Evolutionary conservation across 2,329 filamentous ascomycete species (phyloP), one percentile per base, ranked within the genome.

Genomic region (Talaromyces sp.): DNA sequence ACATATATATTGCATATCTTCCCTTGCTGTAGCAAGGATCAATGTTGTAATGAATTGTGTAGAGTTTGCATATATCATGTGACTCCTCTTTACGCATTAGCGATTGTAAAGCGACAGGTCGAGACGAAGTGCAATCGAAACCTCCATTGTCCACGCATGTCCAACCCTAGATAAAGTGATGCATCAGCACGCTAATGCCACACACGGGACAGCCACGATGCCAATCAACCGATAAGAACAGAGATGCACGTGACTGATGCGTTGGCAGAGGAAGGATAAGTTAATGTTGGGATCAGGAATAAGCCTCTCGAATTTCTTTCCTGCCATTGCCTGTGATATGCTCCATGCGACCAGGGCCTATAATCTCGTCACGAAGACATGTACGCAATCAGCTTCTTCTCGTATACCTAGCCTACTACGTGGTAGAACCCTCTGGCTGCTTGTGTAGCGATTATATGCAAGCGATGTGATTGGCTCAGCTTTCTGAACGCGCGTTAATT

Each of bases 241-340:
- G 22, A 24, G 10, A 16, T 39, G 50, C 60, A 62, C 60, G 60
- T 62, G 60, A 62, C 60, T 41, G 60, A 62, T 62, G 60, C 10
- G 60, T 54, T 62, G 60, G 60, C 60, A 43, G 33, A 22, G 3
- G 24, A n/a, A 31, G 24, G 49, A 33, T 33, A 31, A 31, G 24
- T 27, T 8, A 24, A 50, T 27, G 22, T 14, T 27, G 3, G 27
- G 19, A 47, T 24, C 19, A 10, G 27, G 8, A 4, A 19, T 5
- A 49, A 49, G 47, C 16, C 27, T 50, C 14, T 52, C 52, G 33
- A 33, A 24, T 33, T 37, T 37, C 52, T 56, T 22, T 37, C 33
- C 52, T 56, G n/a, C 11, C 50, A 37, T 56, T 39, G 31, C 22
- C 52, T 56, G 33, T 6, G 31, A 54, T 54, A 31, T 31, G 27